Percentiles rank a stretch among this genome's conserved stretches.
These are phyloP conservation scores for Aspergillus diversus DNA, from an alignment of 495 filamentous ascomycete species.

Conservation along the genomic window DNA sequence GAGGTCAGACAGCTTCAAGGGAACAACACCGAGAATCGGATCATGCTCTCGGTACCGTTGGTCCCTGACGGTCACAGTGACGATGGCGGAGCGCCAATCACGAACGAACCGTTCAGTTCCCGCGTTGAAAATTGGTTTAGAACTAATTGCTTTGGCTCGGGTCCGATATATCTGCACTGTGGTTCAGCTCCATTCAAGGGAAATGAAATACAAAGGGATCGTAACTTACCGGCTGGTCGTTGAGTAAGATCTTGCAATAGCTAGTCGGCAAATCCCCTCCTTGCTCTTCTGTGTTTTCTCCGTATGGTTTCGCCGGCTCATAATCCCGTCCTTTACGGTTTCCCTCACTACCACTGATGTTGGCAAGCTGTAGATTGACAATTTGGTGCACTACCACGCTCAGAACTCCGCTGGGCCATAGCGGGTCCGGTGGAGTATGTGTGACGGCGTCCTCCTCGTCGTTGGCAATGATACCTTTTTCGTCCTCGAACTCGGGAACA, in stretches of 20 bases:
- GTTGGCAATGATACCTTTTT: constrained; percentile 78
- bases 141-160: constrained; percentile 85
- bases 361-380: constrained; percentile 86
- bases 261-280: constrained; percentile 77
- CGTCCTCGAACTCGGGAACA: constrained; percentile 80
- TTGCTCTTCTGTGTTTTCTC: constrained; percentile 80
- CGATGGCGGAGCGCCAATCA: constrained; percentile 86
- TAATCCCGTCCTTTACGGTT: constrained; percentile 80
- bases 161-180: constrained; percentile 73
- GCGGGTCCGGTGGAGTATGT: constrained; percentile 88
- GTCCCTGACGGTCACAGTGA: constrained; percentile 87
- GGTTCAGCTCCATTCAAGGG: not conserved
- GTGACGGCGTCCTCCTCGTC: constrained; percentile 79
- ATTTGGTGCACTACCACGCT: constrained; percentile 90
- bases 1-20: constrained; percentile 82
- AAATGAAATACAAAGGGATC: not conserved
- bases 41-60: constrained; percentile 89
- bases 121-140: constrained; percentile 94
- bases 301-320: constrained; percentile 85
- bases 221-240: constrained; percentile 73
- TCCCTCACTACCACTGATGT: constrained; percentile 62
- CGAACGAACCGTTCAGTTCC: constrained; percentile 94
- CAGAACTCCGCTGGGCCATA: constrained; percentile 89
- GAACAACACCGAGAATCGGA: constrained; percentile 89
- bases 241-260: constrained; percentile 89